Base-by-base conservation (phyloP, 2,329 filamentous ascomycete genomes). In the Trichoderma citrinoviride region DNA sequence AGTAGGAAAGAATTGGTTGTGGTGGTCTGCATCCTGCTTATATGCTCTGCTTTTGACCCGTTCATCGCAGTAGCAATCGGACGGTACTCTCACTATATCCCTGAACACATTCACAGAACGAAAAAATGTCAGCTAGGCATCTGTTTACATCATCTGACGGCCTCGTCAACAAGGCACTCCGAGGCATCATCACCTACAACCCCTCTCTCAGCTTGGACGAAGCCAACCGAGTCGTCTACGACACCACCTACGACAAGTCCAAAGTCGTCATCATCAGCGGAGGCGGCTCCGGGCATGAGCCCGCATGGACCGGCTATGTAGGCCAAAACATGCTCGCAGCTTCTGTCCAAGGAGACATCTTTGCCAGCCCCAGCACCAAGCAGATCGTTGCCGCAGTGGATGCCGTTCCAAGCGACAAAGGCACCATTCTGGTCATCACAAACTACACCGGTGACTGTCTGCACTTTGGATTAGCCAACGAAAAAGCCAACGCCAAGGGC, bases 371-470 rank as follows among this genome's bases (percentile, higher is more conserved):
- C 0, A 86, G 83, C 65, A 86, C 86, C 12, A 85, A 84, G 66
- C 87, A 89, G 74, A 86, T 89, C 63, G 73, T 87, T 8, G 82
- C 85, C 1, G 86, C 81, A 6, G 81, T 89, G 46, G 81, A 83
- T 58, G 78, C 80, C 52, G 83, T 81, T 12, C 84, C 81, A n/a
- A 86, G 79, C 29, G 78, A 80, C 40, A 78, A 77, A 70, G 86
- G 86, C 43, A 83, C 82, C 2, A 82, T 89, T 54, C 77, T 89
- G 1, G 82, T 89, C 56, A 82, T 88, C 66, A 87, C 85, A 52
- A 89, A 89, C 74, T 88, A 88, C 73, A 88, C 86, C 0, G 86
- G 86, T 53, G 86, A 88, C 73, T 86, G 85, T 65, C 76, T 88
- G 66, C 86, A 88, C 71, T 87, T 87, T 68, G 85, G 85, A 1